These are phyloP conservation scores for Lycium ferocissimum DNA, from an alignment of 257 asterid genomes.

Conservation along the genomic window DNA sequence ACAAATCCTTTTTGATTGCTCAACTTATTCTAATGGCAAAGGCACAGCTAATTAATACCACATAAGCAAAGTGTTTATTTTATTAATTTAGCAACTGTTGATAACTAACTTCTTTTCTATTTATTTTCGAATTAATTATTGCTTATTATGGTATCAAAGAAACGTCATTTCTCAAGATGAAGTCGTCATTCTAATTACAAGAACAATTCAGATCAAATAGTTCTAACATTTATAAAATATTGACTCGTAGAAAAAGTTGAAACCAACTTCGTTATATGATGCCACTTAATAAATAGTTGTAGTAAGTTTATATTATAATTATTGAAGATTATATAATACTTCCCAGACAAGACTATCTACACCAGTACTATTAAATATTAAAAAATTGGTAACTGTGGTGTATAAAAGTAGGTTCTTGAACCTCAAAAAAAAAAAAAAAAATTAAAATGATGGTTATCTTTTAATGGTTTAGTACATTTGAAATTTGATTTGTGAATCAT, in stretches of 20 bases:
- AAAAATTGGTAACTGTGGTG: no score
- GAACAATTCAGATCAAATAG: background rate
- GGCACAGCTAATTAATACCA: slow-evolving; percentile 13
- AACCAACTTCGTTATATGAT: background rate
- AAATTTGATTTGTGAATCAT: no score
- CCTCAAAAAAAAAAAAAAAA: no score
- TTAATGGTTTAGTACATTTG: no score
- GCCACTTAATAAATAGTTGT: background rate
- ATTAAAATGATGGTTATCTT: no score
- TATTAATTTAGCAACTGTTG: background rate
- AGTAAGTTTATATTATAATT: background rate
- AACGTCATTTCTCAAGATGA: no score
- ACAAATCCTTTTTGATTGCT: slow-evolving; percentile 20
- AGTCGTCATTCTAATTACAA: no score
- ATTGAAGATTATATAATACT: background rate
- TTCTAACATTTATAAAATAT: background rate
- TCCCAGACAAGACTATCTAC: background rate
- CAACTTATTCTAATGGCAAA: slow-evolving; percentile 21
- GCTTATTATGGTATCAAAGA: no score
- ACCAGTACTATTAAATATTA: no score
- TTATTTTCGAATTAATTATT: background rate
- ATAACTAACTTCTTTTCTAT: background rate
- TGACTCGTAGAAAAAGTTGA: background rate
- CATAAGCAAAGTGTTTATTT: background rate
- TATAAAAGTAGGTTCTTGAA: no score